Conservation (phyloP, 768 basidiomycete species). For the Leccinum disarticulatum region DNA sequence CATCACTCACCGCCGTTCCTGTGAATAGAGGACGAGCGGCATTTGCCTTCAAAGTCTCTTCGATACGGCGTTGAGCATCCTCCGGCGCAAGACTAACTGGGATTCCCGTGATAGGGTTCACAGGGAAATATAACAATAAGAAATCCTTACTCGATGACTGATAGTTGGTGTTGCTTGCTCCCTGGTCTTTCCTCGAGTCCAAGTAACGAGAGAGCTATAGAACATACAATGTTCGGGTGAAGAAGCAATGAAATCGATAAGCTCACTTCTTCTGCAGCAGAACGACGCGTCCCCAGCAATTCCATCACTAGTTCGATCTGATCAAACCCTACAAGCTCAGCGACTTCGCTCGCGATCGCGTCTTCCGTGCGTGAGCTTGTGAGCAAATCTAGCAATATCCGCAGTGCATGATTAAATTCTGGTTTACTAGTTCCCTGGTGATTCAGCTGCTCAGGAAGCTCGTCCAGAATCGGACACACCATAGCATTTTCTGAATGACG, state of each 20-base stretch:
- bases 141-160: constrained; percentile 10
- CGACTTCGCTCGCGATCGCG: constrained; percentile 73
- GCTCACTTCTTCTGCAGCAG: constrained; percentile 50
- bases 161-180: background rate
- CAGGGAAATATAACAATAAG: background rate
- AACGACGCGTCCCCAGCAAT: constrained; percentile 57
- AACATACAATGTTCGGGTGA: background rate
- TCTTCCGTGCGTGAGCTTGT: constrained; percentile 57
- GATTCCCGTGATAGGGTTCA: background rate
- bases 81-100: constrained; percentile 38
- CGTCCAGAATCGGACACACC: constrained; percentile 12
- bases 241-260: background rate
- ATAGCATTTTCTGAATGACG: constrained; percentile 13
- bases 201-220: constrained; percentile 19
- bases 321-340: constrained; percentile 82
- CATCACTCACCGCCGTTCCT: constrained; percentile 46
- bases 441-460: constrained; percentile 2
- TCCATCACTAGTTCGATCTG: constrained; percentile 76
- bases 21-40: constrained; percentile 66
- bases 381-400: constrained; percentile 38
- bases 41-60: constrained; percentile 57
- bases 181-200: background rate
- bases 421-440: constrained; percentile 16
- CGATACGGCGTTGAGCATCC: constrained; percentile 61
- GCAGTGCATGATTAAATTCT: constrained; percentile 8